Evolutionary conservation across 495 filamentous ascomycete species (phyloP).

Genomic region (Annulohypoxylon stygium): DNA sequence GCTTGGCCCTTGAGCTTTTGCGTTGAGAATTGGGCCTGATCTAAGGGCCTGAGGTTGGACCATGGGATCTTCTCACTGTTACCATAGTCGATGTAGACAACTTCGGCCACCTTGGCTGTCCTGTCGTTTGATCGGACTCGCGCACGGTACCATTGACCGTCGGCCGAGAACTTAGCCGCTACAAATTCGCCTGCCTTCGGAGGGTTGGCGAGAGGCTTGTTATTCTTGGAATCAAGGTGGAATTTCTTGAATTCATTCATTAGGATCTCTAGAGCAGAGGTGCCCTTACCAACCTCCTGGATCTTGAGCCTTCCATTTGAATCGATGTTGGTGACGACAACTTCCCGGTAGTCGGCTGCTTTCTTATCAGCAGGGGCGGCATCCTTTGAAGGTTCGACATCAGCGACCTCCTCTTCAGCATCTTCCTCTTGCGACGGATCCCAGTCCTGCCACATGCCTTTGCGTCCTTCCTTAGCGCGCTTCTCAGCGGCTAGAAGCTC

Average conservation of each 20-base stretch:
- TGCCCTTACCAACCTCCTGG: slow-evolving; percentile 86
- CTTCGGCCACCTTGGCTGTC: slow-evolving; percentile 84
- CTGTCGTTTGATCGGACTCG: slow-evolving; percentile 93
- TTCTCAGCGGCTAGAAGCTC: slow-evolving; percentile 91
- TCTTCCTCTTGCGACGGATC: slow-evolving; percentile 85
- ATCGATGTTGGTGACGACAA: slow-evolving; percentile 91
- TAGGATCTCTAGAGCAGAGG: slow-evolving; percentile 81
- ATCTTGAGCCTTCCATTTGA: slow-evolving; percentile 81
- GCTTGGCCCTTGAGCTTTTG: slow-evolving; percentile 89
- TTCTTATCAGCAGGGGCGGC: slow-evolving; percentile 66
- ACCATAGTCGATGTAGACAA: slow-evolving; percentile 96
- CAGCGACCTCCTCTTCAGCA: slow-evolving; percentile 63
- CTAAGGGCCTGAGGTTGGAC: slow-evolving; percentile 82
- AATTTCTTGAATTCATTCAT: slow-evolving; percentile 91
- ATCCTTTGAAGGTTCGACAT: slow-evolving; percentile 62
- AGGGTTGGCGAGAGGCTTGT: slow-evolving; percentile 74
- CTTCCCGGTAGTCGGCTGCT: slow-evolving; percentile 89
- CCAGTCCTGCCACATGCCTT: slow-evolving; percentile 93
- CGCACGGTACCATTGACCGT: slow-evolving; percentile 94
- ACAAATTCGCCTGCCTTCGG: slow-evolving; percentile 94
- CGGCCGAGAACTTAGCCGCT: slow-evolving; percentile 86
- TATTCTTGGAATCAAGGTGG: slow-evolving; percentile 82
- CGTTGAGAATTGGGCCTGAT: slow-evolving; percentile 78
- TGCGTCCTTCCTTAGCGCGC: slow-evolving; percentile 85
- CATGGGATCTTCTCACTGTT: slow-evolving; percentile 91